Conservation (phyloP, 2,329 filamentous ascomycete genomes). For the Xylaria sp. region DNA sequence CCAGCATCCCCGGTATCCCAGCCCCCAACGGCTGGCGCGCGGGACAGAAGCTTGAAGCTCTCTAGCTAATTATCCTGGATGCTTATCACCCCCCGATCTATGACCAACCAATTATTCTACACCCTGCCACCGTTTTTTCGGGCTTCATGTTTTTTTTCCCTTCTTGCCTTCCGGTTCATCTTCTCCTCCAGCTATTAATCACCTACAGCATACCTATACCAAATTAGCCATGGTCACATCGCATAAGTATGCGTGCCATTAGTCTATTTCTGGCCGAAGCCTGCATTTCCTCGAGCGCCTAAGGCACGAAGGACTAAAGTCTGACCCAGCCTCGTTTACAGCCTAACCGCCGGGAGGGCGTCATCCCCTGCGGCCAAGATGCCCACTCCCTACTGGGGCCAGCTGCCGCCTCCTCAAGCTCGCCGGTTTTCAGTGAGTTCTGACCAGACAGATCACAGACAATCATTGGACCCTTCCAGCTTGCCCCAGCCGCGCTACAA, state of each 20-base stretch:
- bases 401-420: conserved; percentile 62
- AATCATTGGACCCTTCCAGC: conserved; percentile 49
- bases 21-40: conserved; percentile 13
- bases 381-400: conserved; percentile 67
- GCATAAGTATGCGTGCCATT: conserved; percentile 58
- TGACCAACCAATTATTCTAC: conserved; percentile 7
- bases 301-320: conserved; percentile 16
- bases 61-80: conserved; percentile 9
- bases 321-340: conserved; percentile 39
- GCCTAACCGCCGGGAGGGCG: conserved; percentile 39
- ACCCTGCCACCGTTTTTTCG: conserved; percentile 28
- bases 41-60: conserved; percentile 27
- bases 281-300: conserved; percentile 38
- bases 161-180: conserved; percentile 9
- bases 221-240: conserved; percentile 37
- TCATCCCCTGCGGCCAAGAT: conserved; percentile 50
- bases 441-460: conserved; percentile 48
- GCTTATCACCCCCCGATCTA: conserved; percentile 15
- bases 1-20: conserved; percentile 9
- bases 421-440: conserved; percentile 54
- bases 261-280: conserved; percentile 49
- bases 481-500: conserved; percentile 50
- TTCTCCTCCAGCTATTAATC: conserved; percentile 17
- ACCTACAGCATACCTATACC: conserved; percentile 26
- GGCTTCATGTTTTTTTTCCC: not conserved